Evolutionary conservation across 2,329 filamentous ascomycete species (phyloP), one percentile per base, ranked within the genome.

Genomic region (Grosmannia clavigera): DNA sequence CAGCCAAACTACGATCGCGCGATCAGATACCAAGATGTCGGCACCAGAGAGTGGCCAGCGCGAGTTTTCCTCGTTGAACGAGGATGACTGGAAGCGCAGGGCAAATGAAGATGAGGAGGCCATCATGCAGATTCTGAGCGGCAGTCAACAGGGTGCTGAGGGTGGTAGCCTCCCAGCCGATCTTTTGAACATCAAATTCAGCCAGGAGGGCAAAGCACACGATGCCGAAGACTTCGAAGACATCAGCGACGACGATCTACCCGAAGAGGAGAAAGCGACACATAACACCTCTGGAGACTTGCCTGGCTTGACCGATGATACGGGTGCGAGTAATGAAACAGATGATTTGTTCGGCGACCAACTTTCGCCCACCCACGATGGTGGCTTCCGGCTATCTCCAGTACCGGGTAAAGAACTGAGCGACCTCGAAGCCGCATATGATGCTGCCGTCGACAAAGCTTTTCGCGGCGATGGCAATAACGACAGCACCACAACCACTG

Each of bases 161-260:
- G 64, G 67, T 10, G 64, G 67, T 9, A 64, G 67, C 25, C 68
- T 75, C 14, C 72, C 71, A 10, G 68, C 76, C 5, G 73, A 75
- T 57, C 68, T 83, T 61, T 73, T 78, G 35, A 68, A 65, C 55
- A 58, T 65, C 33, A 58, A 77, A 29, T 81, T 86, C 64, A 84
- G 85, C 64, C 78, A 84, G 64, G 77, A 78, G 7, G 87, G 90
- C 71, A 99, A 99, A 73, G 92, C 91, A 59, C 91, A 91, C 62
- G 89, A 97, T 73, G 94, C 94, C 50, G 76, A 94, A 63, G 94
- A 99, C 69, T 99, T 80, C 52, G 77, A 94, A 63, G 92, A 99
- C 69, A 97, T 81, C 67, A 92, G 97, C 63, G 92, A 97, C 70
- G 91, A 95, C 69, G 92, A 96, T 64, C 79, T 96, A 9, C 87